Conservation (phyloP, 805 yeast species). For the Lipomyces lipofer region DNA sequence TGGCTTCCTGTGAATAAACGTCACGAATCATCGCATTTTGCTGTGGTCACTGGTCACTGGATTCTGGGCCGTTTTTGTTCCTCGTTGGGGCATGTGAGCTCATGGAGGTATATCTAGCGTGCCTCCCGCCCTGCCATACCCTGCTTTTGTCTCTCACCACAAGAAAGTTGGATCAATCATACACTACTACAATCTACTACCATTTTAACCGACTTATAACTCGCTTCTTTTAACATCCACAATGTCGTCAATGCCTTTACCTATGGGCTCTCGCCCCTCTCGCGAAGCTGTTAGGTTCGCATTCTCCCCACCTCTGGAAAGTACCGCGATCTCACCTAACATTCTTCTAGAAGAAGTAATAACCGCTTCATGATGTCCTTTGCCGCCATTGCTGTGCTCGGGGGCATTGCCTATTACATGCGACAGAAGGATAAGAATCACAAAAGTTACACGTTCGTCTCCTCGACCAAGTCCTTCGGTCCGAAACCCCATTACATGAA, state of each 20-base stretch:
- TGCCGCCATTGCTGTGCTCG: constrained; percentile 7
- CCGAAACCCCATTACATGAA: constrained; percentile 10
- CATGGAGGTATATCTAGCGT: no score
- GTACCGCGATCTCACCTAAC: no score
- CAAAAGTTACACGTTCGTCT: constrained; percentile 14
- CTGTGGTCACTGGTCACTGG: no score
- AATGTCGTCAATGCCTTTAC: constrained; percentile 1
- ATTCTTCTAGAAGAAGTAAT: constrained; percentile 10
- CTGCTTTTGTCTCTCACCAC: no score
- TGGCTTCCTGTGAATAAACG: no score
- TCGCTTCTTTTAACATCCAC: neutral
- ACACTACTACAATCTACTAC: no score
- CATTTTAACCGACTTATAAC: no score
- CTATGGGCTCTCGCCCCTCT: constrained; percentile 4
- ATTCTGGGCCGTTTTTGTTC: no score
- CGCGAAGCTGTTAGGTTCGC: neutral
- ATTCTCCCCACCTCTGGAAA: neutral
- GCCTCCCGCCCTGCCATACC: no score
- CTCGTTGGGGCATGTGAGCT: no score
- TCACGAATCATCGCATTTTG: no score
- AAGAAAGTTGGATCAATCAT: no score
- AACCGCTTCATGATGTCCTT: constrained; percentile 21
- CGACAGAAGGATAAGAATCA: constrained; percentile 3
- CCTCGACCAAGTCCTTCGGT: constrained; percentile 11
- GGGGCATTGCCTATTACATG: constrained; percentile 19